Percentiles rank a stretch among this genome's conserved stretches.
Evolutionary conservation across 2,329 filamentous ascomycete genomes (phyloP).

Genomic region (Talaromyces sp.): DNA sequence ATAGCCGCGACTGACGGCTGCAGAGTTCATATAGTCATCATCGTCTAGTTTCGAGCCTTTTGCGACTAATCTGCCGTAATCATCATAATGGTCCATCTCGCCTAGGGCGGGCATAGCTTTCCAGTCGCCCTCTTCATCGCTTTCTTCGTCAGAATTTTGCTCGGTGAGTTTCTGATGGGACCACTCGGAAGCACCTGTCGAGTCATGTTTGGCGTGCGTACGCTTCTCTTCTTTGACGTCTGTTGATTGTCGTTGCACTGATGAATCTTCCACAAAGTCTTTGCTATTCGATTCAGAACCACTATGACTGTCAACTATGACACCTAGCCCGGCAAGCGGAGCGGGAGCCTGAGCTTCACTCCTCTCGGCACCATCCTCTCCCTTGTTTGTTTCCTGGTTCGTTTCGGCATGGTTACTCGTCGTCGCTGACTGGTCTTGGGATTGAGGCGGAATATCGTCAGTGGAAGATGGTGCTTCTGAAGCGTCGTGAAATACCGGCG

Average conservation of each 20-base stretch:
- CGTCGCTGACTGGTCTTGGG: neutral
- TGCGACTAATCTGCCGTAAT: conserved; percentile 83
- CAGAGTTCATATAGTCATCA: conserved; percentile 73
- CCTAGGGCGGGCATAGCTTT: conserved; percentile 93
- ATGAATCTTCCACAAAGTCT: neutral
- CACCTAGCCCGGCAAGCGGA: conserved; percentile 12
- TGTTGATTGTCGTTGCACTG: conserved; percentile 14
- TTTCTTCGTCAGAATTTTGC: conserved; percentile 45
- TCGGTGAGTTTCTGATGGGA: conserved; percentile 78
- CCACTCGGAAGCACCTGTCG: conserved; percentile 67
- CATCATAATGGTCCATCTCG: conserved; percentile 91
- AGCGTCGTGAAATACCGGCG: conserved; percentile 25
- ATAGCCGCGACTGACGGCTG: conserved; percentile 91
- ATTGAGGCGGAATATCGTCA: neutral
- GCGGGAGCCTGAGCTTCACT: neutral
- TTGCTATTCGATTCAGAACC: neutral
- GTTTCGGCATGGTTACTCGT: neutral
- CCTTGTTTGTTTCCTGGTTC: conserved; percentile 5
- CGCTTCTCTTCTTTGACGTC: conserved; percentile 18
- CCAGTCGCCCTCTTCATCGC: conserved; percentile 71
- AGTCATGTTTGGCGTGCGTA: conserved; percentile 25
- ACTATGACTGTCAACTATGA: conserved; percentile 5
- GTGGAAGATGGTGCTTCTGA: conserved; percentile 15
- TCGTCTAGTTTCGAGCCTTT: conserved; percentile 69
- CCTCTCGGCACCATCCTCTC: neutral